phyloP scores from a whole-genome alignment of 371 early-diverging fungal genomes.

The Sporodiniella umbellata region DNA sequence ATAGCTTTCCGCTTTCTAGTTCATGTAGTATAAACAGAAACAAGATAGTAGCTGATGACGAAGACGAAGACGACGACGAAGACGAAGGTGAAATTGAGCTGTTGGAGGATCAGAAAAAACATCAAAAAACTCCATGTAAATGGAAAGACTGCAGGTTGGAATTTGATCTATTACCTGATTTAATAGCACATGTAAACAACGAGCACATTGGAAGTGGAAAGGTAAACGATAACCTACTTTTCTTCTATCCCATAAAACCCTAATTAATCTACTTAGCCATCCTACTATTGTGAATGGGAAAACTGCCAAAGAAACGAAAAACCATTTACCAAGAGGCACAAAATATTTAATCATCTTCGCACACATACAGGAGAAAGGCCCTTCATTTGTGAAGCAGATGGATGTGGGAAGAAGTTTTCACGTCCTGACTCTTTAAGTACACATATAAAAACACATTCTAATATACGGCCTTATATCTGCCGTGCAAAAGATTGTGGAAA shows the following conservation, averaged over 20 bases:
- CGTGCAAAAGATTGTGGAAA: slow-evolving; percentile 61
- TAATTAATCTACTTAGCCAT: slow-evolving; percentile 33
- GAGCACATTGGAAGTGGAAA: slow-evolving; percentile 66
- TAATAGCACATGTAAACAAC: slow-evolving; percentile 63
- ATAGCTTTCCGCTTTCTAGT: too few relatives aligned
- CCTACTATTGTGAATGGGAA: slow-evolving; percentile 81
- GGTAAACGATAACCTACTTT: slow-evolving; percentile 19
- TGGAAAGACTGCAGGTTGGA: slow-evolving; percentile 57
- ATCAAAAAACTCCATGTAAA: slow-evolving; percentile 34
- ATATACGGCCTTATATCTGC: slow-evolving; percentile 73
- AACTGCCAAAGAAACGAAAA: slow-evolving; percentile 71
- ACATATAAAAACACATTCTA: slow-evolving; percentile 86
- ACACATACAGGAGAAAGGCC: slow-evolving; percentile 86
- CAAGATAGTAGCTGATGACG: slow-evolving; percentile 14
- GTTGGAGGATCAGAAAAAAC: slow-evolving; percentile 1
- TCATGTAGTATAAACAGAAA: slow-evolving; percentile 6
- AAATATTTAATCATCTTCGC: slow-evolving; percentile 85
- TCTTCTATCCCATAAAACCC: background rate
- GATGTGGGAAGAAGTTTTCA: slow-evolving; percentile 81
- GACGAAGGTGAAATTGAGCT: slow-evolving; percentile 9
- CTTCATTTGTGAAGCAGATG: slow-evolving; percentile 47
- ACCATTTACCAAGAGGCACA: slow-evolving; percentile 88
- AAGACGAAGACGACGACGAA: slow-evolving; percentile 18
- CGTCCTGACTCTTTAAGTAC: slow-evolving; percentile 87
- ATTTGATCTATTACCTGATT: slow-evolving; percentile 42